Evolutionary conservation across 345 rosid genomes (phyloP).

Genomic region (Pseudoturritis turrita): DNA sequence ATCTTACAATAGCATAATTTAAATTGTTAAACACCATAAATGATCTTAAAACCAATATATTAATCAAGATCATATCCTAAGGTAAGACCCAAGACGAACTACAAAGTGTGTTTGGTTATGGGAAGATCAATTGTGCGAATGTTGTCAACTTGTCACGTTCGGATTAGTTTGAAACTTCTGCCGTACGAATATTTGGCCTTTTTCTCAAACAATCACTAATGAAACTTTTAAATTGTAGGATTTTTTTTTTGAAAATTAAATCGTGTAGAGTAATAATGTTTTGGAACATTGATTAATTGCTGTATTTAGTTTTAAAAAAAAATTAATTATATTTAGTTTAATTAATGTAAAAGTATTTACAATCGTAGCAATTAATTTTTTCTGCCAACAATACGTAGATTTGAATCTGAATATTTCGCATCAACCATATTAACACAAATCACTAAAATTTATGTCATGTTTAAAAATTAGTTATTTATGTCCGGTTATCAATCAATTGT

Average conservation of each 20-base stretch:
- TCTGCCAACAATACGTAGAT: too few relatives aligned
- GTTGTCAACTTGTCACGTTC: conserved; percentile 19
- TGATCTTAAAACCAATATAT: not conserved
- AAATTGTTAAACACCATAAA: not conserved
- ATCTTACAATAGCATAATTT: not conserved
- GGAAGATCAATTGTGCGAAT: not conserved
- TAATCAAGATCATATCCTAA: not conserved
- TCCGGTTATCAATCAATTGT: too few relatives aligned
- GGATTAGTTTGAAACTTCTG: conserved; percentile 20
- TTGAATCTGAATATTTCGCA: too few relatives aligned
- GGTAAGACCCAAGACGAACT: not conserved
- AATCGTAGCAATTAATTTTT: not conserved
- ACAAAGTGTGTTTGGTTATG: not conserved
- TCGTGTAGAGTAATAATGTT: too few relatives aligned
- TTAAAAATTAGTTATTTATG: too few relatives aligned
- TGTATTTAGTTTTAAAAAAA: too few relatives aligned
- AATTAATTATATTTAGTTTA: too few relatives aligned
- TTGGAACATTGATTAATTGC: too few relatives aligned
- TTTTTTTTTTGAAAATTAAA: too few relatives aligned
- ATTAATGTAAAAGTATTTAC: too few relatives aligned
- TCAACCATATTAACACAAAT: too few relatives aligned
- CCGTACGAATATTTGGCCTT: not conserved
- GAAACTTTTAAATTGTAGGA: not conserved
- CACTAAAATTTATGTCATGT: too few relatives aligned
- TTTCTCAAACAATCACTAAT: not conserved